These are phyloP conservation scores for Blumeriella jaapii DNA, from an alignment of 2,329 filamentous ascomycete species.

Conservation along the genomic window DNA sequence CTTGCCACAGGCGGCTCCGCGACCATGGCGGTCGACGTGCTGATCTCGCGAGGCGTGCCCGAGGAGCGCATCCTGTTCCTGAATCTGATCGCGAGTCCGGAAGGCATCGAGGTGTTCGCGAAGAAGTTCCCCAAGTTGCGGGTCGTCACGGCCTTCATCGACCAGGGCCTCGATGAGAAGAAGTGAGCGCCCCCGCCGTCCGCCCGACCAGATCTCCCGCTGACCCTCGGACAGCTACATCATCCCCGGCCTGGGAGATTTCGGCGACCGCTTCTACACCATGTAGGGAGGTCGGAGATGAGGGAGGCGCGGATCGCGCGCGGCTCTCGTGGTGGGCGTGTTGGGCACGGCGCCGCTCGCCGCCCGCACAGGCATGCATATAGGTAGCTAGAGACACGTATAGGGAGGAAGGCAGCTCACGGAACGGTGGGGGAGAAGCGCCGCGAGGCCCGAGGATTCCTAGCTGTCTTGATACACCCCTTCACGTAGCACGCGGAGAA, in stretches of 20 bases:
- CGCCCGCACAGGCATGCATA: too few species aligned
- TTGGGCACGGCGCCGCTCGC: too few species aligned
- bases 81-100: slow-evolving; percentile 93
- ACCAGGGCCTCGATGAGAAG: slow-evolving; percentile 92
- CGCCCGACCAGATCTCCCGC: slow-evolving; percentile 12
- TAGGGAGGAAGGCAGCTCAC: too few species aligned
- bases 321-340: neutral
- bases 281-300: slow-evolving; percentile 39
- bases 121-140: slow-evolving; percentile 79
- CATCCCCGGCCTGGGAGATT: slow-evolving; percentile 85
- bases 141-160: slow-evolving; percentile 92
- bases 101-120: slow-evolving; percentile 82
- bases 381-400: too few species aligned
- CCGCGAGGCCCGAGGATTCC: too few species aligned
- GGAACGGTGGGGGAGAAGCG: too few species aligned
- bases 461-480: too few species aligned
- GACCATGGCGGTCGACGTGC: slow-evolving; percentile 90
- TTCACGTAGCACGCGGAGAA: too few species aligned
- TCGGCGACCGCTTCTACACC: slow-evolving; percentile 92
- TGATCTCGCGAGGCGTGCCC: slow-evolving; percentile 81
- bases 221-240: slow-evolving; percentile 90
- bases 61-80: slow-evolving; percentile 94
- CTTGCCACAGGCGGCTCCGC: slow-evolving; percentile 78
- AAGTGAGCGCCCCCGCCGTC: slow-evolving; percentile 54
- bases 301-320: neutral